Evolutionary conservation across 1,284 basidiomycete species (phyloP), one percentile per base, ranked within the genome.

Genomic region (Entoloma clypeatum): DNA sequence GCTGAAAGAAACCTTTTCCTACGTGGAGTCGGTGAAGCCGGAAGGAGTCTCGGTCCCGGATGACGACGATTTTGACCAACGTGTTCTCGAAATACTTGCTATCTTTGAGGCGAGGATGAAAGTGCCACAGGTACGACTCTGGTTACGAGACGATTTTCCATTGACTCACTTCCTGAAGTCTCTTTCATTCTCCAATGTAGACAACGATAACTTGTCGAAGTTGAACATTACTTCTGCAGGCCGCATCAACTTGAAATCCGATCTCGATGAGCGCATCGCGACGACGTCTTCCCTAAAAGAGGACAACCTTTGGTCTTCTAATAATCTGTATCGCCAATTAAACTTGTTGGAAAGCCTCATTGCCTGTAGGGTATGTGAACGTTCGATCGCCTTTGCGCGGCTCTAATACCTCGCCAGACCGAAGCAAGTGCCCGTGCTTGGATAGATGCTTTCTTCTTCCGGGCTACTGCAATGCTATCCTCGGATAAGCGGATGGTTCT

Each of bases 1-100:
- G 28, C 36, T 48, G 37, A 48, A 44, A 31, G 29, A 36, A 36
- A 36, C 37, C 16, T 26, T 48, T 33, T 33, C 38, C n/a, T 44
- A 40, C 28, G 45, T 32, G 41, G 41, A 39, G 36, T 47, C 36
- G 31, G 45, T 33, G 42, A 38, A 38, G 14, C 16, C 16, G 25
- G 45, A 35, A 43, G 36, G 29, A 14, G 33, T 23, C 33, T 19
- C 21, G 26, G 43, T 29, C 36, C 42, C 42, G 11, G 4, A 16
- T n/a, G n/a, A 16, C 22, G 44, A 42, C n/a, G 31, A 36, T 34
- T 44, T 44, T 16, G 43, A 33, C 27, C 30, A 41, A 29, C 43
- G 31, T 36, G 43, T 44, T 26, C 34, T 28, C 43, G 30, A 9
- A 16, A 44, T 41, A 35, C 37, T 30, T 13, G 28, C 28, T 16